Conservation (phyloP, 257 asterid species). For the Nicotiana tomentosiformis region DNA sequence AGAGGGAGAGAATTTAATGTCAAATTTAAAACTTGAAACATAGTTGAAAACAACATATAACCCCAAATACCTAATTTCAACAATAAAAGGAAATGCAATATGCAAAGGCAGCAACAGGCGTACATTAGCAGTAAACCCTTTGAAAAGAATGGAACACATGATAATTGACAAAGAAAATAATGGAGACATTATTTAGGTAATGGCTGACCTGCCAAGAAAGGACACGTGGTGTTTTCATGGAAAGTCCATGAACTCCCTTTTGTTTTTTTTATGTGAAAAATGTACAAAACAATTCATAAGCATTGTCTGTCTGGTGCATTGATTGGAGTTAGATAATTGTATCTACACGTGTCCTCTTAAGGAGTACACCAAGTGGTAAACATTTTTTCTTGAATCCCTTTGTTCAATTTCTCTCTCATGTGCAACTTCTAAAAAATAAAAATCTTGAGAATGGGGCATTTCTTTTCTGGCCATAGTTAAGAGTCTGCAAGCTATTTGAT, state of each 20-base stretch:
- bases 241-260: conserved; percentile 31
- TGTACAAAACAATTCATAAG: conserved; percentile 11
- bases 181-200: not conserved
- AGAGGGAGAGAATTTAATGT: not conserved
- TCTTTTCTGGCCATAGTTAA: conserved; percentile 10
- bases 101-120: not conserved
- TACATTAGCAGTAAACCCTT: conserved; percentile 5
- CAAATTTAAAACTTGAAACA: not conserved
- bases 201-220: conserved; percentile 24
- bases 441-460: conserved; percentile 16
- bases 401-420: conserved; percentile 14
- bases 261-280: conserved; percentile 4
- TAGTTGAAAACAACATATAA: not conserved
- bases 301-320: conserved; percentile 35
- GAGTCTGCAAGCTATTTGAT: conserved; percentile 19
- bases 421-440: conserved; percentile 13
- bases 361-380: conserved; percentile 26
- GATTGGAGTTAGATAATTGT: conserved; percentile 78
- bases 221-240: conserved; percentile 57
- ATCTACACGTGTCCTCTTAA: conserved; percentile 68
- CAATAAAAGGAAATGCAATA: not conserved
- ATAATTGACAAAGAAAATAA: conserved; percentile 10
- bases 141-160: conserved; percentile 13
- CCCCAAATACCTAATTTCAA: not conserved
- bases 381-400: conserved; percentile 28